Evolutionary conservation across 78 protist genomes (phyloP).

Genomic region (Parvularia atlantis): DNA sequence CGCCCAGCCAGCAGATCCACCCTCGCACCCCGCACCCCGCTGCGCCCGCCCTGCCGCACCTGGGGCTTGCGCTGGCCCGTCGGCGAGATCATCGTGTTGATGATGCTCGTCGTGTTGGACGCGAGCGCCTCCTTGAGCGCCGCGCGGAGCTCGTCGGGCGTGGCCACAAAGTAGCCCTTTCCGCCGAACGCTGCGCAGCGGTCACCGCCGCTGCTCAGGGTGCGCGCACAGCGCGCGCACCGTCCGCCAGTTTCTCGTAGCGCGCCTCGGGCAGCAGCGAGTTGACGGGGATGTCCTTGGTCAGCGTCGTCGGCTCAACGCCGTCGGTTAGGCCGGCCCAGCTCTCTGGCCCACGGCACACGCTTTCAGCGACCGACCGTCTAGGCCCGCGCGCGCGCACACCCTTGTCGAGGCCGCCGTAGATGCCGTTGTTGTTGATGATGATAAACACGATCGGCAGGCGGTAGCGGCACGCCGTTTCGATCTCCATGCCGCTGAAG

Average conservation of each 20-base stretch:
- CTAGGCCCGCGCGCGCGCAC: no score
- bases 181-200: slow-evolving; percentile 56
- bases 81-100: not conserved
- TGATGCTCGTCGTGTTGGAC: not conserved
- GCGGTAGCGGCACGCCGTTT: slow-evolving; percentile 26
- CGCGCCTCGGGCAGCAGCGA: slow-evolving; percentile 22
- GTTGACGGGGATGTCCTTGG: slow-evolving; percentile 21
- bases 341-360: not conserved
- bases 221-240: no score
- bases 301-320: not conserved
- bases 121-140: not conserved
- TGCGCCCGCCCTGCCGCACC: no score
- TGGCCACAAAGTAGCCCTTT: slow-evolving; percentile 14
- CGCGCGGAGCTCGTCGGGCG: not conserved
- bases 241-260: slow-evolving; percentile 11
- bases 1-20: no score
- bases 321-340: not conserved
- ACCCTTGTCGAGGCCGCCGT: slow-evolving; percentile 6
- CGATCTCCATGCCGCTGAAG: slow-evolving; percentile 51
- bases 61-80: not conserved
- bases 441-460: slow-evolving; percentile 44
- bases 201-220: slow-evolving; percentile 4
- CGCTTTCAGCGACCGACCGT: not conserved
- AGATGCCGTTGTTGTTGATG: slow-evolving; percentile 53
- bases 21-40: no score